Base-by-base conservation (phyloP, 331 rosid genomes). In the Arachis monticola region DNA sequence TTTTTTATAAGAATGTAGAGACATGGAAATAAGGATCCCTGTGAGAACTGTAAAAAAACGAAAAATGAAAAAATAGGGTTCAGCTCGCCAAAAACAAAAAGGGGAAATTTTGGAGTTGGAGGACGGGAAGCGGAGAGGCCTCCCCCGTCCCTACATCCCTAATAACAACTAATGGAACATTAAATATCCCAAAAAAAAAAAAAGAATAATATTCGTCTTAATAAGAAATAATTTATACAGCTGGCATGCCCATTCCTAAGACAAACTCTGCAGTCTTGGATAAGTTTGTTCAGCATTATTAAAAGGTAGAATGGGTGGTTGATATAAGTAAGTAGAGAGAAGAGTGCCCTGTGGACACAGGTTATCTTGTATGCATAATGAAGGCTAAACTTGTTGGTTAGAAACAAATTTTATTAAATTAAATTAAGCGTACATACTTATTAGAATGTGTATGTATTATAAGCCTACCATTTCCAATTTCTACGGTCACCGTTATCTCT, bases 301-400 rank as follows among this genome's bases (percentile, higher is more conserved):
- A 74, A 61, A 53, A 13, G 59, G 59, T 11, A 6, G 32, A n/a
- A 61, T 40, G 46, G 1, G 63, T 76, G 1, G 78, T 70, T 75
- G 70, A 42, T 35, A 35, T 70, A 30, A n/a, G 14, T 51, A 61
- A 60, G 51, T 45, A 2, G n/a, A 30, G 9, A 30, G 10, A 1
- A 8, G 41, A 22, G 61, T 79, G 52, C 40, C 3, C 40, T 35
- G 40, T 51, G 31, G 44, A 30, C 50, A n/a, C 0, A 1, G 14
- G n/a, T 17, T n/a, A 35, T 35, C 40, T 35, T 35, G 3, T 35
- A 11, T 4, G 14, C 35, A 55, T 10, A 69, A 42, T 75, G 38
- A 69, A 70, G 72, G 84, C 77, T 46, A 81, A 47, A 70, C 8
- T 69, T 69, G 22, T 62, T 57, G 32, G 80, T 64, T 75, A 73